Evolutionary conservation across 2,329 filamentous ascomycete genomes (phyloP).

Genomic region (Trichoderma sp.): DNA sequence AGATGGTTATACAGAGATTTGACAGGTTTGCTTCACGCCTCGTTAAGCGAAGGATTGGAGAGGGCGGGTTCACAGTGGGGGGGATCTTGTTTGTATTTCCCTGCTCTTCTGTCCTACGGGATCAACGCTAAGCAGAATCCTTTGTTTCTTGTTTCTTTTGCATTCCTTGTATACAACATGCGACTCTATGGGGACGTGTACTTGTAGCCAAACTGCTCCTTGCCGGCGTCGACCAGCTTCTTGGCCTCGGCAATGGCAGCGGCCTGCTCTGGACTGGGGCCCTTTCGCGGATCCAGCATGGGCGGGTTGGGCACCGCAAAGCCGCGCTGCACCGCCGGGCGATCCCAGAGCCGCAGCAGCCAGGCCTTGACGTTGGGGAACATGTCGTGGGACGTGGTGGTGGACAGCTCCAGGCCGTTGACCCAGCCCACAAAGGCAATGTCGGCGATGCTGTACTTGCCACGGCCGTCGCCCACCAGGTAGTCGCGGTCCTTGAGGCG

Average conservation of each 20-base stretch:
- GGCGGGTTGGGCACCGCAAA: conserved; percentile 66
- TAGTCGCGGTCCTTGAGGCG: conserved; percentile 59
- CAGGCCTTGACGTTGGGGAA: conserved; percentile 75
- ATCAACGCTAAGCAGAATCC: neutral
- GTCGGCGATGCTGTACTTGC: conserved; percentile 68
- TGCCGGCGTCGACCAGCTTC: conserved; percentile 42
- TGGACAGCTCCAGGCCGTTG: conserved; percentile 44
- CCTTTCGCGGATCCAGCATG: conserved; percentile 24
- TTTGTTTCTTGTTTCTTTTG: neutral
- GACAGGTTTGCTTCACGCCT: neutral
- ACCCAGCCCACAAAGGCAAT: conserved; percentile 74
- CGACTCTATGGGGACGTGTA: conserved; percentile 47
- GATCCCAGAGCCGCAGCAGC: conserved; percentile 67
- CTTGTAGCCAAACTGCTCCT: conserved; percentile 52
- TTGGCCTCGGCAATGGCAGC: conserved; percentile 33
- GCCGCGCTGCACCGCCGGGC: conserved; percentile 72
- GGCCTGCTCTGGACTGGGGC: conserved; percentile 29
- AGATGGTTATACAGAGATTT: neutral
- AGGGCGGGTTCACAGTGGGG: neutral
- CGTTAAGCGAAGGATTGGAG: neutral
- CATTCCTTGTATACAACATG: too few relatives aligned
- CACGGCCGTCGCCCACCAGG: conserved; percentile 53
- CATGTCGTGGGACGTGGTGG: conserved; percentile 51
- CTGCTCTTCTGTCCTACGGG: neutral
- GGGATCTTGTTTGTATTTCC: neutral